A percentile compares a stretch with the other conserved stretches of the same genome.
These are phyloP conservation scores for Wickerhamiella sergipiensis DNA, from an alignment of 805 yeast genomes.

Conservation along the genomic window DNA sequence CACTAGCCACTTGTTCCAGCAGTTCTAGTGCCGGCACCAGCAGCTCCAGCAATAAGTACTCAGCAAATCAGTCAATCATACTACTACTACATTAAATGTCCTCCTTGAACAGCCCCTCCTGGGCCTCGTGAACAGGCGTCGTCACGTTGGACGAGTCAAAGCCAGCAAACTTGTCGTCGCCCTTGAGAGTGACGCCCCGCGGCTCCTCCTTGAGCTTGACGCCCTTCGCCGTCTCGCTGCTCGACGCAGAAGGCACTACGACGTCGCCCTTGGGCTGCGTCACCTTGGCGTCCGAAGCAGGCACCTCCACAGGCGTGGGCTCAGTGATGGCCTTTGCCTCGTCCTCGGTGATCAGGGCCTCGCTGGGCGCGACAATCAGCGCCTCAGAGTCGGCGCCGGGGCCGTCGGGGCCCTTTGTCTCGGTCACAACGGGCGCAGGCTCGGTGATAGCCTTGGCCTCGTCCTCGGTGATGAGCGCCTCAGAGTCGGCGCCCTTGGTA, in stretches of 20 bases:
- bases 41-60: too few relatives aligned
- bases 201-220: not conserved
- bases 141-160: constrained; percentile 19
- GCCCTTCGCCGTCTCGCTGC: not conserved
- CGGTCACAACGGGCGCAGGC: not conserved
- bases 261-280: not conserved
- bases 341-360: constrained; percentile 3
- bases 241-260: not conserved
- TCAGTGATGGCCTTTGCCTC: constrained; percentile 2
- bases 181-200: not conserved
- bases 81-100: constrained; percentile 12
- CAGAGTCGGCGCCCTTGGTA: too few relatives aligned
- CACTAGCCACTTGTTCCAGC: too few relatives aligned
- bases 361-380: not conserved
- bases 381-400: not conserved
- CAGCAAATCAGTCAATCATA: too few relatives aligned
- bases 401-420: too few relatives aligned
- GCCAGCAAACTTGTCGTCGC: constrained; percentile 13
- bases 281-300: not conserved
- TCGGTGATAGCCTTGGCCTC: constrained; percentile 2
- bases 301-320: not conserved
- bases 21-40: too few relatives aligned
- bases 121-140: constrained; percentile 8
- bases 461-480: constrained; percentile 4
- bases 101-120: constrained; percentile 18